Conservation (phyloP, 306 rosid species). For the Castanopsis chinensis region DNA sequence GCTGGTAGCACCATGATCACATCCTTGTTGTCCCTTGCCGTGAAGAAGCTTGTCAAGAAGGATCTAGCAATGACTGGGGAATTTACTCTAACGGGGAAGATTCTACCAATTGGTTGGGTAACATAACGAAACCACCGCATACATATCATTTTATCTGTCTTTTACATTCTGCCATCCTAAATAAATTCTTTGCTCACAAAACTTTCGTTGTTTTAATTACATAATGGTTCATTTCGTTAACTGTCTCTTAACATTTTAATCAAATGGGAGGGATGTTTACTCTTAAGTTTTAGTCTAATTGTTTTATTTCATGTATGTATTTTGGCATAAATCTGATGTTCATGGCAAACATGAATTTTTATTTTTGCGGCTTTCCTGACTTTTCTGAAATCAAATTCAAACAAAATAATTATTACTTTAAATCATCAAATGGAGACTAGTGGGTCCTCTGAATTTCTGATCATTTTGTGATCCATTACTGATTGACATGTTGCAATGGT, state of each 20-base stretch:
- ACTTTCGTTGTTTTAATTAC: background rate
- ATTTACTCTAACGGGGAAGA: slow-evolving; percentile 91
- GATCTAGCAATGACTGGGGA: slow-evolving; percentile 99
- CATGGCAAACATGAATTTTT: background rate
- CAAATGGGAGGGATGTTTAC: background rate
- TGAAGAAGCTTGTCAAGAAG: slow-evolving; percentile 83
- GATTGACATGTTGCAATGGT: background rate
- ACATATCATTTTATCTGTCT: slow-evolving; percentile 9
- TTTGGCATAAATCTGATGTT: background rate
- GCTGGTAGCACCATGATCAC: slow-evolving; percentile 99
- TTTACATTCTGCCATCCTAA: background rate
- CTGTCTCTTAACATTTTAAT: background rate
- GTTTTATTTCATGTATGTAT: background rate
- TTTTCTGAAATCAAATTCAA: background rate
- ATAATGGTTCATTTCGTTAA: background rate
- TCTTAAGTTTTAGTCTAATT: background rate
- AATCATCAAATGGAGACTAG: background rate
- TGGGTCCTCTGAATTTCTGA: background rate
- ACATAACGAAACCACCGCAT: slow-evolving; percentile 20
- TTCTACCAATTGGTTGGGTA: slow-evolving; percentile 99
- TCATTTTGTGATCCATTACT: background rate
- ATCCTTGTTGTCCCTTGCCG: slow-evolving; percentile 81
- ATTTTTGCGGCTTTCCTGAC: background rate
- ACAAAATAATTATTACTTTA: background rate
- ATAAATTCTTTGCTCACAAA: background rate